A percentile compares a stretch with the other conserved stretches of the same genome.
Evolutionary conservation across 2,329 filamentous ascomycete genomes (phyloP).

Genomic region (Aspergillus flavus): DNA sequence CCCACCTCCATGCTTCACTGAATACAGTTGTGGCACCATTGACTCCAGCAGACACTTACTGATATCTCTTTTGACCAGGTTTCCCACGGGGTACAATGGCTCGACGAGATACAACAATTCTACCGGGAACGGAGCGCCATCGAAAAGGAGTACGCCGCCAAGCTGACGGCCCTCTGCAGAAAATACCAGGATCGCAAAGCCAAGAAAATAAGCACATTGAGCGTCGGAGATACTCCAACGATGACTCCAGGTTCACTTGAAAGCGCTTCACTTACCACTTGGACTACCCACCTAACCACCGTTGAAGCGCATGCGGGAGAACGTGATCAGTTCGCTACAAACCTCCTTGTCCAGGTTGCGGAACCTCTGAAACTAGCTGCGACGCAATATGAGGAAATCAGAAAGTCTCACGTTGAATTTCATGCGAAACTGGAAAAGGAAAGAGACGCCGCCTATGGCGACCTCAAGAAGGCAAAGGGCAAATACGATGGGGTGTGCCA

Average conservation of each 20-base stretch:
- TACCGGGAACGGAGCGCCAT: slow-evolving; percentile 93
- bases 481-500: slow-evolving; percentile 94
- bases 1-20: not conserved
- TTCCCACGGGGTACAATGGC: slow-evolving; percentile 84
- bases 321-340: slow-evolving; percentile 80
- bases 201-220: slow-evolving; percentile 81
- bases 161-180: slow-evolving; percentile 83
- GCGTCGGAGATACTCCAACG: slow-evolving; percentile 88
- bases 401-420: slow-evolving; percentile 88
- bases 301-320: slow-evolving; percentile 85
- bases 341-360: slow-evolving; percentile 77
- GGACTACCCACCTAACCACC: slow-evolving; percentile 90
- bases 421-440: slow-evolving; percentile 87
- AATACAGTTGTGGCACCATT: not conserved
- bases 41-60: slow-evolving; percentile 8
- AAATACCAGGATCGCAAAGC: slow-evolving; percentile 98
- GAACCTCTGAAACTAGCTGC: slow-evolving; percentile 80
- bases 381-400: slow-evolving; percentile 81
- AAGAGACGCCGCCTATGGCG: slow-evolving; percentile 77
- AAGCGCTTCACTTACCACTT: slow-evolving; percentile 94
- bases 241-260: slow-evolving; percentile 96
- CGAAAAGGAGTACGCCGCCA: slow-evolving; percentile 94
- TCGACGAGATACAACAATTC: slow-evolving; percentile 95
- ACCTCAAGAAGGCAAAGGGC: slow-evolving; percentile 85
- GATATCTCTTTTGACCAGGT: slow-evolving; percentile 54